Conservation (phyloP, 2,329 filamentous ascomycete species). For the Talaromyces sp. region DNA sequence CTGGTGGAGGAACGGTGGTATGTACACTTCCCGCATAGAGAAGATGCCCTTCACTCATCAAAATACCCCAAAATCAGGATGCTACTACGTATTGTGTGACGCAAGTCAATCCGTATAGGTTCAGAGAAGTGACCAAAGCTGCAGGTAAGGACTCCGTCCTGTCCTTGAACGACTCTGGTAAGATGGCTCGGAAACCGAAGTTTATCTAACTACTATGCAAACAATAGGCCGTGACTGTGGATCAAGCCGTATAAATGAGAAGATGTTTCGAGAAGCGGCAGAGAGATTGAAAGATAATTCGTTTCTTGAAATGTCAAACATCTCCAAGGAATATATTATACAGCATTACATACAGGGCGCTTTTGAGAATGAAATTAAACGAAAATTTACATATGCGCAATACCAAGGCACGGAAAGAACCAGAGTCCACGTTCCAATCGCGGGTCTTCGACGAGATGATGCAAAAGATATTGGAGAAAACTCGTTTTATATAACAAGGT, state of each 20-base stretch:
- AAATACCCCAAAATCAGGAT: neutral
- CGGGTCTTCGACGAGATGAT: neutral
- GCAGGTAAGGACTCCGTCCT: neutral
- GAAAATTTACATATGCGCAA: neutral
- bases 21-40: neutral
- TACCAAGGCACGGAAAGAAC: neutral
- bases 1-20: constrained; percentile 10
- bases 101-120: neutral
- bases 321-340: neutral
- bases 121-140: neutral
- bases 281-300: neutral
- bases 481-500: neutral
- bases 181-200: neutral
- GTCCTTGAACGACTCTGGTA: neutral
- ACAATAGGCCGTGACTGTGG: neutral
- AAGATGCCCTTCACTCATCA: neutral
- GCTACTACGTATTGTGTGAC: constrained; percentile 6
- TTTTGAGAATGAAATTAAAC: neutral
- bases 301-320: neutral
- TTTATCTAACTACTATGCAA: neutral
- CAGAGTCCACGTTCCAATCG: neutral
- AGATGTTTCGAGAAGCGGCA: neutral
- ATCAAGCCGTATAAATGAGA: neutral
- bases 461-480: neutral
- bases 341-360: neutral